Conservation (phyloP, 1,139 yeast genomes). For the Protomyces lactucae-debilis region DNA sequence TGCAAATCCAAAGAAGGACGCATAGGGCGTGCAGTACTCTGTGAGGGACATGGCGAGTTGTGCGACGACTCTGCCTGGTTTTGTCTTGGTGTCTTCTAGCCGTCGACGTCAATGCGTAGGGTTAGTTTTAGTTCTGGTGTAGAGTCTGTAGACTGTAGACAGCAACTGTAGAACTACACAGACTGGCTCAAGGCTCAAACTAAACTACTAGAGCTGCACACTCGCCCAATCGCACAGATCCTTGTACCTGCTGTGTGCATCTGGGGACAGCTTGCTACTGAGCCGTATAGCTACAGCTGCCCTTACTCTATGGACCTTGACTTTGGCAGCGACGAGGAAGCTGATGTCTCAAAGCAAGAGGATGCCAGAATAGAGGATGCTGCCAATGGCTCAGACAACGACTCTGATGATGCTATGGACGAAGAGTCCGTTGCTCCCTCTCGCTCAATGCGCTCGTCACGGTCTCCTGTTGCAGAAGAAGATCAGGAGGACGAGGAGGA, state of each 20-base stretch:
- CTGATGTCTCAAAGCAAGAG: conserved; percentile 25
- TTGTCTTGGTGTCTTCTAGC: no score
- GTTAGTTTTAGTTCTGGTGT: no score
- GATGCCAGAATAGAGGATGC: conserved; percentile 28
- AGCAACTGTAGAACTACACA: neutral
- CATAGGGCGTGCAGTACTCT: conserved; percentile 27
- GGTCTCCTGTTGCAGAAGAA: conserved; percentile 28
- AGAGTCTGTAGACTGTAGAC: no score
- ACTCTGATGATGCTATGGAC: conserved; percentile 35
- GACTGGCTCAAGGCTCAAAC: neutral
- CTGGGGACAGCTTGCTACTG: neutral
- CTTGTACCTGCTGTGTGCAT: no score
- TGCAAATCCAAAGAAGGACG: conserved; percentile 26
- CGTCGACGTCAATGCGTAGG: neutral
- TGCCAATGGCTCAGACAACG: conserved; percentile 33
- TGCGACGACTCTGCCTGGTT: no score
- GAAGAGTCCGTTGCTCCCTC: conserved; percentile 34
- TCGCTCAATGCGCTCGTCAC: conserved; percentile 31
- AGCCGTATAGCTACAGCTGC: neutral
- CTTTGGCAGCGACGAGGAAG: conserved; percentile 25
- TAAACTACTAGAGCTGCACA: no score
- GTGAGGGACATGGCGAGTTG: conserved; percentile 13
- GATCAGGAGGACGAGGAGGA: conserved; percentile 31
- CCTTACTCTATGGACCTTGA: conserved; percentile 6
- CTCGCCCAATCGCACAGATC: no score